phyloP scores from a whole-genome alignment of 768 basidiomycete species.

The Panaeolus papilionaceus region DNA sequence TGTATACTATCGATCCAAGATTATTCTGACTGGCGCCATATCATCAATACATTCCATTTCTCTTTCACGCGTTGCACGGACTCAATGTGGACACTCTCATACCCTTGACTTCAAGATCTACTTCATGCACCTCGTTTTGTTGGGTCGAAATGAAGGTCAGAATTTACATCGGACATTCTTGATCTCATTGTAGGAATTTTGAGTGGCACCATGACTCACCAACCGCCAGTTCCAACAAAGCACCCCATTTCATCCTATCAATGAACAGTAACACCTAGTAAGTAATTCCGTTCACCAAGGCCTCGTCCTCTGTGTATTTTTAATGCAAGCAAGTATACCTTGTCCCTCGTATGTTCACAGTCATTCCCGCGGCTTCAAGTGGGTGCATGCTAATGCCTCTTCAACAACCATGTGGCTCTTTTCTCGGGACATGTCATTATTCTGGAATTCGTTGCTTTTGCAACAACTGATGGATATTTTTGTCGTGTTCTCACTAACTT shows the following conservation, averaged over 20 bases:
- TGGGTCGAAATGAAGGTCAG: not conserved
- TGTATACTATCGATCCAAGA: not conserved
- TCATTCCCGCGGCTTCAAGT: not conserved
- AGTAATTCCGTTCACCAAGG: not conserved
- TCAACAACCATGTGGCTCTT: not conserved
- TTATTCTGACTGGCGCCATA: not conserved
- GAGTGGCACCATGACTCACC: not conserved
- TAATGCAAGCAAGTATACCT: not conserved
- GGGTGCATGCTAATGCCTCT: not conserved
- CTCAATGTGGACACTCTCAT: not conserved
- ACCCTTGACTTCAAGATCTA: not conserved
- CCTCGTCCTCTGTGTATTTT: not conserved
- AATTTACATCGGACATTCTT: not conserved
- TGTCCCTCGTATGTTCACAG: not conserved
- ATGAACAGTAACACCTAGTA: not conserved
- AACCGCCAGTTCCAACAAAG: not conserved
- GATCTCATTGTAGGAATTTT: not conserved
- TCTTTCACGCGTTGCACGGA: not conserved
- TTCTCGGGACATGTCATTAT: not conserved
- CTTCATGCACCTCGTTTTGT: not conserved
- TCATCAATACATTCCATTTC: not conserved
- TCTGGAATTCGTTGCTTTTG: not conserved
- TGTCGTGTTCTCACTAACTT: not conserved
- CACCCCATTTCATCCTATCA: not conserved
- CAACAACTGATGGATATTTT: not conserved